Conservation (phyloP, 2,329 filamentous ascomycete species). For the Tolypocladium amazonense region DNA sequence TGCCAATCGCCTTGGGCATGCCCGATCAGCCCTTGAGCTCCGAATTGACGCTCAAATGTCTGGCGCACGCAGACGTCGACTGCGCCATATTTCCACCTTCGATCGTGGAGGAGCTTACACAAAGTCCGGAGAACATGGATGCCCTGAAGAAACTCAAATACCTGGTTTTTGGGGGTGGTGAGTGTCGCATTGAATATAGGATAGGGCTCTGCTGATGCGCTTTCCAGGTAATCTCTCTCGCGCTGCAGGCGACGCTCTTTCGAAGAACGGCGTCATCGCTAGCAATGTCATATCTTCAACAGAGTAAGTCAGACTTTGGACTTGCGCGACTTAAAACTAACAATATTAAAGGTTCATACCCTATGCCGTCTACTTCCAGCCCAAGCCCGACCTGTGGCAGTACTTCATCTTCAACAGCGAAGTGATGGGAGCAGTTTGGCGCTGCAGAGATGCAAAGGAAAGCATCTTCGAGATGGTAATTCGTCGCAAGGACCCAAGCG, state of each 20-base stretch:
- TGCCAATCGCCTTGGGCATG: slow-evolving; percentile 16
- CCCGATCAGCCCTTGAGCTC: slow-evolving; percentile 21
- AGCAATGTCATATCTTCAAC: slow-evolving; percentile 29
- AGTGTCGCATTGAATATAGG: neutral
- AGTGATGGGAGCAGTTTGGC: slow-evolving; percentile 27
- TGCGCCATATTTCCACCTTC: slow-evolving; percentile 23
- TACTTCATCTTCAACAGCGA: slow-evolving; percentile 30
- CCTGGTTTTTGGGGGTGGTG: slow-evolving; percentile 27
- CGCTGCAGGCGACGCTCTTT: slow-evolving; percentile 25
- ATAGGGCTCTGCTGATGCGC: neutral
- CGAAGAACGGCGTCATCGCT: slow-evolving; percentile 20
- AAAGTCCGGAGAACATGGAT: slow-evolving; percentile 16
- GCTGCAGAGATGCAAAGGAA: slow-evolving; percentile 5
- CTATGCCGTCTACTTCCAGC: slow-evolving; percentile 21
- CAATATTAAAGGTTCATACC: slow-evolving; percentile 17
- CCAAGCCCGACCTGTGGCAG: slow-evolving; percentile 23
- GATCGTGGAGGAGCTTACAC: slow-evolving; percentile 31
- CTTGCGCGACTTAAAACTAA: too few species aligned
- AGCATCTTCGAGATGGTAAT: slow-evolving; percentile 14
- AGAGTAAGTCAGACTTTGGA: slow-evolving; percentile 19
- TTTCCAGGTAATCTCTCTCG: slow-evolving; percentile 21
- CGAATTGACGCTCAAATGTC: slow-evolving; percentile 19
- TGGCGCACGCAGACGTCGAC: slow-evolving; percentile 16
- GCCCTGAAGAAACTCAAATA: slow-evolving; percentile 20
- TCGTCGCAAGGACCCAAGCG: slow-evolving; percentile 13